These are phyloP conservation scores for Murraya koenigii DNA, from an alignment of 345 rosid genomes.

Conservation along the genomic window DNA sequence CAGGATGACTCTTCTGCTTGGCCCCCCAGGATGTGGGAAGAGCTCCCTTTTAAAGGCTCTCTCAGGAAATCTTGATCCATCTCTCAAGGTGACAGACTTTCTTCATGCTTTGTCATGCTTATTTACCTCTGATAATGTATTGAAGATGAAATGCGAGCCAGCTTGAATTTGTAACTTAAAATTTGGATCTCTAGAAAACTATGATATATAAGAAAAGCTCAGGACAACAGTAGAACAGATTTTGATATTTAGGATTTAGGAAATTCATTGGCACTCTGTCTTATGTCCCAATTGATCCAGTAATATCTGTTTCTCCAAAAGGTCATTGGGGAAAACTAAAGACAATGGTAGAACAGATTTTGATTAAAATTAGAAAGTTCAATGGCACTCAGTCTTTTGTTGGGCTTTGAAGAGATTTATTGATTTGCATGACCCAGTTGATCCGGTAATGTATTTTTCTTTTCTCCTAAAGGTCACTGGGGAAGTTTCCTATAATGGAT, in stretches of 20 bases:
- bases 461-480: neutral
- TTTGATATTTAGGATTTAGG: no score
- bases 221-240: no score
- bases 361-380: no score
- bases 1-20: conserved; percentile 32
- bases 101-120: neutral
- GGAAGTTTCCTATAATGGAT: conserved; percentile 37
- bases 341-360: no score
- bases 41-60: conserved; percentile 22
- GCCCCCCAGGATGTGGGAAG: conserved; percentile 35
- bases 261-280: no score
- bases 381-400: no score
- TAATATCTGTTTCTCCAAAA: neutral
- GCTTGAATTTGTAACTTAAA: no score
- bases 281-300: neutral
- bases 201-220: no score
- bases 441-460: neutral
- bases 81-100: conserved; percentile 19
- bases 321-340: conserved; percentile 27
- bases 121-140: neutral
- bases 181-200: no score
- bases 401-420: no score
- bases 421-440: neutral
- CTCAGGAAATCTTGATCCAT: conserved; percentile 22
- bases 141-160: neutral